Conservation (phyloP, 306 rosid genomes). For the Hylodesmum podocarpum region DNA sequence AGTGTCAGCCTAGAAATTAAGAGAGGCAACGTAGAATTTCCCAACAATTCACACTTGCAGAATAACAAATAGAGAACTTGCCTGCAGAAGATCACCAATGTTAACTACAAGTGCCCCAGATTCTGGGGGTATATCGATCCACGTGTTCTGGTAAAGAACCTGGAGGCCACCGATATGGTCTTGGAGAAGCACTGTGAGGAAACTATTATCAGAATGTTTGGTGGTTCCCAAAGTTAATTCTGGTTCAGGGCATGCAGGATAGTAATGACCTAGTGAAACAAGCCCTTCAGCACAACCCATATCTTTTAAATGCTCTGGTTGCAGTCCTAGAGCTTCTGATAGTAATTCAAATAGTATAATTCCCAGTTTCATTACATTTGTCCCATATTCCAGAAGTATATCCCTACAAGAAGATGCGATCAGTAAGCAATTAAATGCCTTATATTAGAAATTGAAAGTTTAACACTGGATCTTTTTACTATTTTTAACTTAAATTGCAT, state of each 20-base stretch:
- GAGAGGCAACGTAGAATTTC: no score
- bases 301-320: slow-evolving; percentile 25
- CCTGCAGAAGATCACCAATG: slow-evolving; percentile 35
- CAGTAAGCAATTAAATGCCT: background rate
- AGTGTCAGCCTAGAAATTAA: no score
- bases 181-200: slow-evolving; percentile 35
- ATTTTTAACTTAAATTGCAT: no score
- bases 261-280: slow-evolving; percentile 22
- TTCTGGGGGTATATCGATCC: slow-evolving; percentile 20
- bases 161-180: slow-evolving; percentile 41
- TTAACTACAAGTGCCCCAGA: slow-evolving; percentile 30
- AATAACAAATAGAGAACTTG: background rate
- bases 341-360: slow-evolving; percentile 23
- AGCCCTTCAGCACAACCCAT: slow-evolving; percentile 22
- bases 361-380: slow-evolving; percentile 19
- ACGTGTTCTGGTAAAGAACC: slow-evolving; percentile 20
- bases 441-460: no score
- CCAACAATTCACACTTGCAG: no score
- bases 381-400: slow-evolving; percentile 27
- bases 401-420: slow-evolving; percentile 25
- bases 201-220: slow-evolving; percentile 27
- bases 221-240: slow-evolving; percentile 35
- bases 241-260: slow-evolving; percentile 37
- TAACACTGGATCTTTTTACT: no score
- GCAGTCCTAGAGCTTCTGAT: slow-evolving; percentile 36